These are phyloP conservation scores for Physcia stellaris DNA, from an alignment of 495 filamentous ascomycete genomes.

Conservation along the genomic window DNA sequence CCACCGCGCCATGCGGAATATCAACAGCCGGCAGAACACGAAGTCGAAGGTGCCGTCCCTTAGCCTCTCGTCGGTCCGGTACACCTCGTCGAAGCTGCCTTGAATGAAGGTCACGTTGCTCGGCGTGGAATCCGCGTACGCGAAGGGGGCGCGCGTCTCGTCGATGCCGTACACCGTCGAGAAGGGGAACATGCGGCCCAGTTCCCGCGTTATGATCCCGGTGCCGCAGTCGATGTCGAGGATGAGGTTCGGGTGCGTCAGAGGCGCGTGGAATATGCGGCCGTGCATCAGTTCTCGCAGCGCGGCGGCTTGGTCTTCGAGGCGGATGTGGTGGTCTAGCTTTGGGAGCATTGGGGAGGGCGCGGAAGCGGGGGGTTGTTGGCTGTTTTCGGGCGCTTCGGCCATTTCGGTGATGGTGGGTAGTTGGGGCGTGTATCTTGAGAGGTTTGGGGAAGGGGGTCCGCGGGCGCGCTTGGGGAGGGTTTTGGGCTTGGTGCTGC, in stretches of 20 bases:
- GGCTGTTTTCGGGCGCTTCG: too few species aligned
- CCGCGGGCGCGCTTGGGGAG: too few species aligned
- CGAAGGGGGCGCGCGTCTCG: conserved; percentile 64
- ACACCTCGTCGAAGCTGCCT: background rate
- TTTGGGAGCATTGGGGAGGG: too few species aligned
- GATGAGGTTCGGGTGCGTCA: conserved; percentile 18
- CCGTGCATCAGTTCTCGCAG: background rate
- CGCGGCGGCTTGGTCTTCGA: background rate
- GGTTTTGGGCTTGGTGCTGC: too few species aligned
- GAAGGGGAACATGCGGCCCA: conserved; percentile 54
- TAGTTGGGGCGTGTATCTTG: too few species aligned
- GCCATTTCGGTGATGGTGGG: too few species aligned
- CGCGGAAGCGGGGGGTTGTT: too few species aligned
- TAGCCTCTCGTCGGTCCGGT: background rate
- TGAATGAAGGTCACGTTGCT: conserved; percentile 2
- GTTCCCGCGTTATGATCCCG: conserved; percentile 76
- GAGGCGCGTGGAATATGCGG: conserved; percentile 2
- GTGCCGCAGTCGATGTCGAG: conserved; percentile 89
- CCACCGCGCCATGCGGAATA: conserved; percentile 2
- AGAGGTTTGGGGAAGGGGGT: too few species aligned
- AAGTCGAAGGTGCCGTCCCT: background rate
- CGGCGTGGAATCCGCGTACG: conserved; percentile 30
- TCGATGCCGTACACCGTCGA: conserved; percentile 58
- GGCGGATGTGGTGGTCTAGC: too few species aligned
- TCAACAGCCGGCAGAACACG: background rate